These are phyloP conservation scores for Tilletia caries DNA, from an alignment of 1,284 basidiomycete species.

Conservation along the genomic window DNA sequence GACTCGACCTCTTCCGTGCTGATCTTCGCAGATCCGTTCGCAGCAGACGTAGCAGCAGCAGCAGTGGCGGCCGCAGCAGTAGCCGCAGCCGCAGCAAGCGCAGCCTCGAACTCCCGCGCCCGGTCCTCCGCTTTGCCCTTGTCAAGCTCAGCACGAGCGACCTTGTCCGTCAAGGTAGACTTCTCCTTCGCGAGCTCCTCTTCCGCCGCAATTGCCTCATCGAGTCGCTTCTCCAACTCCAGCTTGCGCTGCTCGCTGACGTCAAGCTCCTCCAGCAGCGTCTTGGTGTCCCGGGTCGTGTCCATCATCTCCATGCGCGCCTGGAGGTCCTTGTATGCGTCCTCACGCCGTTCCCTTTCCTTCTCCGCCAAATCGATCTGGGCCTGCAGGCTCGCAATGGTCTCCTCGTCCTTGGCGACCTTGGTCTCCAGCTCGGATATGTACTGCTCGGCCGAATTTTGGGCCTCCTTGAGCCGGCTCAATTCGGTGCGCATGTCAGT, in stretches of 20 bases:
- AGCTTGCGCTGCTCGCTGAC: constrained; percentile 70
- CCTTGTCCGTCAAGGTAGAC: neutral
- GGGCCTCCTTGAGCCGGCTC: constrained; percentile 70
- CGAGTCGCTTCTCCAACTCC: constrained; percentile 65
- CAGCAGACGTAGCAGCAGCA: neutral
- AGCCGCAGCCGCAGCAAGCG: constrained; percentile 4
- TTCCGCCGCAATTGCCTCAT: constrained; percentile 24
- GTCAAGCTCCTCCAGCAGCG: constrained; percentile 68
- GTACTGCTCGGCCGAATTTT: constrained; percentile 70
- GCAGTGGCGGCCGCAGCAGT: constrained; percentile 9
- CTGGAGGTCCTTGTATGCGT: constrained; percentile 67
- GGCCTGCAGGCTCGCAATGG: constrained; percentile 65
- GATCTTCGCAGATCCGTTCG: neutral
- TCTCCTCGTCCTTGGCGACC: constrained; percentile 74
- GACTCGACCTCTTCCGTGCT: constrained; percentile 10
- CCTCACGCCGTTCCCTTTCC: constrained; percentile 70
- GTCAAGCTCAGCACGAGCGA: constrained; percentile 17
- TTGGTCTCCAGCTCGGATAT: constrained; percentile 84
- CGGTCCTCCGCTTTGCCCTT: constrained; percentile 21
- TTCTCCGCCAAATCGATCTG: constrained; percentile 74
- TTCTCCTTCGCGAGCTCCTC: constrained; percentile 11
- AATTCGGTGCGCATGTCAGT: constrained; percentile 80
- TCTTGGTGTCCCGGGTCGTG: constrained; percentile 52
- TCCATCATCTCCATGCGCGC: constrained; percentile 67
- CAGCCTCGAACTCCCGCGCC: constrained; percentile 18